phyloP scores from a whole-genome alignment of 441 rosid genomes.

The Monsonia emarginata region DNA sequence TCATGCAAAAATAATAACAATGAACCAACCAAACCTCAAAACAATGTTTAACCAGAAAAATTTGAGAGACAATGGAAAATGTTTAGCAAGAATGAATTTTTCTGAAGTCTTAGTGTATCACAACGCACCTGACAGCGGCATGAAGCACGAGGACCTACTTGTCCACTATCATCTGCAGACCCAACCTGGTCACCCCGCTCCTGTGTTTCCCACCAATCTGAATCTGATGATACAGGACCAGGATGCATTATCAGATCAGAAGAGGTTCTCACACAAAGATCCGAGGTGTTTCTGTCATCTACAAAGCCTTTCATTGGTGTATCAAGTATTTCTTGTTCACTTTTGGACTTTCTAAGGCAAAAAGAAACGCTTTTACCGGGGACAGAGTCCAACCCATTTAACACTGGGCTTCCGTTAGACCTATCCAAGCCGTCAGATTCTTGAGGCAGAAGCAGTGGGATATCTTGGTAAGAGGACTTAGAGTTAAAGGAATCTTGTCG shows the following conservation, averaged over 20 bases:
- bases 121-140: slow-evolving; percentile 86
- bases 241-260: slow-evolving; percentile 25
- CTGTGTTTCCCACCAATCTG: slow-evolving; percentile 88
- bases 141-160: slow-evolving; percentile 81
- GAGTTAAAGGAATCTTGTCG: slow-evolving; percentile 74
- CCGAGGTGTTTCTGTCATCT: slow-evolving; percentile 48
- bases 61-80: background rate
- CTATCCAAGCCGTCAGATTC: slow-evolving; percentile 53
- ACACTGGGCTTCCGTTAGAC: slow-evolving; percentile 32
- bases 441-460: slow-evolving; percentile 86
- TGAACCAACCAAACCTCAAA: background rate
- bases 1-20: background rate
- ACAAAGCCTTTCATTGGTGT: too few species aligned
- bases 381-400: slow-evolving; percentile 29
- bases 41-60: background rate
- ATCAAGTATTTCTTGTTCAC: slow-evolving; percentile 34
- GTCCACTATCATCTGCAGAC: slow-evolving; percentile 55
- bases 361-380: slow-evolving; percentile 43
- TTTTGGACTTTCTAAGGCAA: slow-evolving; percentile 48
- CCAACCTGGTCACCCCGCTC: slow-evolving; percentile 66
- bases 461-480: slow-evolving; percentile 68
- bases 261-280: slow-evolving; percentile 28
- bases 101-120: background rate
- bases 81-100: background rate
- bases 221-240: slow-evolving; percentile 31